Conservation (phyloP, 139 green algal genomes). For the Chlamydomonas sphaeroides region DNA sequence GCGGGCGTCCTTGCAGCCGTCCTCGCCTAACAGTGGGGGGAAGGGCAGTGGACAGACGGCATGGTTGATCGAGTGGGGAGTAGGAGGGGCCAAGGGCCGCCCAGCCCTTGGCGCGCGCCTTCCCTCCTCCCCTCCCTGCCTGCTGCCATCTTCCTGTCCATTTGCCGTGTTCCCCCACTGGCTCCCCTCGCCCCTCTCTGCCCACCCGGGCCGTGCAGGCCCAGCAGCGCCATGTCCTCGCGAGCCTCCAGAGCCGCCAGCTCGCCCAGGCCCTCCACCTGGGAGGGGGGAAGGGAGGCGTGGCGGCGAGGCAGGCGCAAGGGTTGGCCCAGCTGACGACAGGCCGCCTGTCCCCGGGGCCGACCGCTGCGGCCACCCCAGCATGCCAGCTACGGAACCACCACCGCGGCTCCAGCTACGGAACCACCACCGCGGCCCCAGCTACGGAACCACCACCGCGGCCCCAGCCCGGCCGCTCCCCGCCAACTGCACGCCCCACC, state of each 20-base stretch:
- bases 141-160: neutral
- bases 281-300: neutral
- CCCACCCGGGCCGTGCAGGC: neutral
- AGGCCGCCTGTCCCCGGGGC: too few species aligned
- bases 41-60: neutral
- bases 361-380: too few species aligned
- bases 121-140: neutral
- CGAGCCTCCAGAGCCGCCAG: conserved; percentile 25
- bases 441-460: too few species aligned
- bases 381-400: too few species aligned
- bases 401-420: too few species aligned
- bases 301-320: neutral
- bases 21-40: neutral
- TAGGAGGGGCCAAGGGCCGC: too few species aligned
- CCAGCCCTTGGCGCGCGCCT: too few species aligned
- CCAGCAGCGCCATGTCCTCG: conserved; percentile 46
- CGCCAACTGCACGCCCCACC: neutral
- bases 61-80: too few species aligned
- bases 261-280: conserved; percentile 12
- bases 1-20: conserved; percentile 11
- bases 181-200: neutral
- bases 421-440: too few species aligned
- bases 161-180: too few species aligned
- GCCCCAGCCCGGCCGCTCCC: too few species aligned
- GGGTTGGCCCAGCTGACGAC: neutral